Base-by-base conservation (phyloP, 495 filamentous ascomycete genomes). In the Aspergillus saccharolyticus region DNA sequence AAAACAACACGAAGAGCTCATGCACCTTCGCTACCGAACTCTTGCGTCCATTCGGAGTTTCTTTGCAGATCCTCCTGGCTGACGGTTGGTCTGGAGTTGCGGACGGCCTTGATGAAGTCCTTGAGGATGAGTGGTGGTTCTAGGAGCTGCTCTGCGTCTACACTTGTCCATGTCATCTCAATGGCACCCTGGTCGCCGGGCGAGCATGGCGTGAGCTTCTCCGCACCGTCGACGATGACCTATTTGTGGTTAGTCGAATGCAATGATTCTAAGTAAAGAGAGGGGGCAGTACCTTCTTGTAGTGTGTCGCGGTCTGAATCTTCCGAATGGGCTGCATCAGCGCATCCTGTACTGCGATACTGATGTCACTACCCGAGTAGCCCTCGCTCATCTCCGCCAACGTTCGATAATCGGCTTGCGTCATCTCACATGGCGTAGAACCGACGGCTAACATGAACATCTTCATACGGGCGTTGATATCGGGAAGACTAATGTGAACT, bases 371-470 rank as follows among this genome's bases (percentile, higher is more conserved):
- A 12, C 94, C 94, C 0, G 91, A 96, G 67, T 96, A 99, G 9
- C 92, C 92, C 58, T 97, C 94, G 39, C 89, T 88, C 66, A 92
- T 74, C 60, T 89, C 80, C 1, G 85, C 93, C 59, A 97, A 75
- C 55, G 82, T 83, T 60, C 83, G 84, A 66, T 83, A 97, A 70
- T 99, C 95, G 7, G 83, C 80, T 25, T 78, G 75, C 28, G 83
- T 86, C 55, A 98, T 80, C 18, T 94, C 86, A 59, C 92, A 97
- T 4, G 91, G 90, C 24, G 94, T 99, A 46, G 83, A 83, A 28
- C 95, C 95, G 24, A 99, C 86, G 6, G 89, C 85, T 48, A 99
- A 79, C 78, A 95, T 91, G 76, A 99, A 97, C 92, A 99, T 97
- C 66, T 88, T 91, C 72, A 91, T 93, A 51, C 94, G 84, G 42